Evolutionary conservation across 805 yeast genomes (phyloP), one percentile per base, ranked within the genome.

Genomic region (Yarrowia divulgata): DNA sequence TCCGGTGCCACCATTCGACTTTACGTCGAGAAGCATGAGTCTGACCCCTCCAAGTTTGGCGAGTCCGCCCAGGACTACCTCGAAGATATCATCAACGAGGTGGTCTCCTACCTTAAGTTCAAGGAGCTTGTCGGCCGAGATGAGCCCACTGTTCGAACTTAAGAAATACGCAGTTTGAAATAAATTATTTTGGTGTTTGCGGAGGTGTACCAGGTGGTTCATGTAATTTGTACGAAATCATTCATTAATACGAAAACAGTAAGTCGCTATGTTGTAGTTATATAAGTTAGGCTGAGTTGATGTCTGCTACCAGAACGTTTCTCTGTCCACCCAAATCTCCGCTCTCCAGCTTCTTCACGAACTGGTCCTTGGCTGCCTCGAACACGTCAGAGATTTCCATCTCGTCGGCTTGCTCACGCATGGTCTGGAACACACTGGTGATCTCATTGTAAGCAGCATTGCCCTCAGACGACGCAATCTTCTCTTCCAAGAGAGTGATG

Each of bases 1-100:
- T 89, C 97, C 1, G 99, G 99, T 62, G 98, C 99, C 23, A 94
- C 99, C 7, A 93, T 95, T 71, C 87, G 99, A 79, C 83, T 94
- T 73, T 94, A 94, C 81, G 81, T 94, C 76, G 98, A 94, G 80
- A 89, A 88, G 79, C 92, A 90, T 81, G 87, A 90, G 34, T 74
- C 79, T 58, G 95, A 91, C 75, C 75, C 79, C 64, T 71, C 85
- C 19, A 83, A 83, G 49, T 85, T 84, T 75, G 75, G 74, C 8
- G 72, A 79, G 72, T 78, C 82, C 58, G 94, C 93, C 13, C 90
- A 90, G 73, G 88, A 87, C 58, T 94, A 82, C 79, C 84, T 94
- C 76, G 82, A 81, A 67, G 79, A 82, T 5, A 91, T 89, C 74
- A 86, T 94, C 72, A 73, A 81, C 49, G 80, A 84, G 50, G 90